These are phyloP conservation scores for Stephania cephalantha DNA, from an alignment of 164 flowering plant genomes.

Conservation along the genomic window DNA sequence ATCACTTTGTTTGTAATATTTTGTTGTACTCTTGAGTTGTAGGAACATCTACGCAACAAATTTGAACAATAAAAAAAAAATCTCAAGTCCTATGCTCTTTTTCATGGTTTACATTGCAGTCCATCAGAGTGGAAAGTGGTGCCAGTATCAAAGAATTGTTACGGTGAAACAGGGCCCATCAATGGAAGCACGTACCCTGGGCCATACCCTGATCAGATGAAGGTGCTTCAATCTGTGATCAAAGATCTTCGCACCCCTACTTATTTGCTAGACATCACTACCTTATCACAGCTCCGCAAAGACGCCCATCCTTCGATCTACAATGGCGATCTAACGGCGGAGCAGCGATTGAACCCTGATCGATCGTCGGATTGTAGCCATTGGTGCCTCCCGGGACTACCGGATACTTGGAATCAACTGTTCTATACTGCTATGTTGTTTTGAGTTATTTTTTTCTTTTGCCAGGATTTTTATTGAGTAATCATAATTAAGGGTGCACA, in stretches of 20 bases:
- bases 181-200: constrained; percentile 43
- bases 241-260: constrained; percentile 44
- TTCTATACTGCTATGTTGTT: constrained; percentile 59
- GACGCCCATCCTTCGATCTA: constrained; percentile 92
- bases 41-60: too few relatives aligned
- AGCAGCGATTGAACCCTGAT: constrained; percentile 61
- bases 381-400: constrained; percentile 97
- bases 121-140: constrained; percentile 63
- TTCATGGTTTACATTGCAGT: constrained; percentile 28
- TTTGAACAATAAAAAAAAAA: too few relatives aligned
- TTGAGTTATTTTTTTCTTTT: constrained; percentile 8
- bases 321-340: constrained; percentile 57
- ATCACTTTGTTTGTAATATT: too few relatives aligned
- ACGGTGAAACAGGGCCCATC: constrained; percentile 67
- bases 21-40: too few relatives aligned
- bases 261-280: constrained; percentile 67
- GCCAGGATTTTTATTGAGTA: not conserved
- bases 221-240: constrained; percentile 44
- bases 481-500: constrained; percentile 4
- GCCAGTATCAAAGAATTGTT: constrained; percentile 51
- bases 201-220: constrained; percentile 60
- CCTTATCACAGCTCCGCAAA: constrained; percentile 69
- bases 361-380: constrained; percentile 87
- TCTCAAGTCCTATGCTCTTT: too few relatives aligned
- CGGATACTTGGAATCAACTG: constrained; percentile 95